Evolutionary conservation across 257 asterid species (phyloP).

Genomic region (Datura wrightii): DNA sequence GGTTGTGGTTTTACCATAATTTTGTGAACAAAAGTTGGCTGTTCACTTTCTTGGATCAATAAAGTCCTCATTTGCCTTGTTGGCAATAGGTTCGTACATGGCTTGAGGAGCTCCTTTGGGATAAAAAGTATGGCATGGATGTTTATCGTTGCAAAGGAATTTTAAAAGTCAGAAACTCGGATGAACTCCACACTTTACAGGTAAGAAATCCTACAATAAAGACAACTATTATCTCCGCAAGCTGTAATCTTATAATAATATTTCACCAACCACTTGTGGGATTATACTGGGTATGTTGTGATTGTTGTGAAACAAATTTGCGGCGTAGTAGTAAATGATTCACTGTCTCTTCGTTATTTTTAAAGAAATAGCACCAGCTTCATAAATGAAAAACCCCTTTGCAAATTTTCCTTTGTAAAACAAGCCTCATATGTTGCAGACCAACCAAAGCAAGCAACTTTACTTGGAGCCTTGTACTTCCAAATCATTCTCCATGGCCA

Average conservation of each 20-base stretch:
- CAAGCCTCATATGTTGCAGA: background rate
- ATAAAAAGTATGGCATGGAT: conserved; percentile 86
- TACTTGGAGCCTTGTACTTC: background rate
- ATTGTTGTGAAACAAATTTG: background rate
- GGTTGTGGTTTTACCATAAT: background rate
- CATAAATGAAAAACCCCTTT: background rate
- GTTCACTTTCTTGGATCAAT: background rate
- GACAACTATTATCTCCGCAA: background rate
- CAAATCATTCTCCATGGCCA: background rate
- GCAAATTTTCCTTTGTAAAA: background rate
- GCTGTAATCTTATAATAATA: background rate
- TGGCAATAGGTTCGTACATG: conserved; percentile 61
- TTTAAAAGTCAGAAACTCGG: conserved; percentile 64
- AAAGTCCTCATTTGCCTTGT: background rate
- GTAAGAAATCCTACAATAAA: conserved; percentile 37
- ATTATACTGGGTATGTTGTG: too few species aligned
- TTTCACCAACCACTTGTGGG: background rate
- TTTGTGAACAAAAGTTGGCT: background rate
- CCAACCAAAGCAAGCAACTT: background rate
- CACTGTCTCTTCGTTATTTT: background rate
- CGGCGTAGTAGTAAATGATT: background rate
- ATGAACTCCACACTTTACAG: conserved; percentile 85
- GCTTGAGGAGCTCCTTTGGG: conserved; percentile 98
- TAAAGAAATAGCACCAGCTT: background rate
- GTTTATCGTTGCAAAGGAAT: conserved; percentile 94